Percentiles rank a stretch among this genome's conserved stretches.
phyloP scores from a whole-genome alignment of 208 protist genomes.

The Giardia duodenalis region DNA sequence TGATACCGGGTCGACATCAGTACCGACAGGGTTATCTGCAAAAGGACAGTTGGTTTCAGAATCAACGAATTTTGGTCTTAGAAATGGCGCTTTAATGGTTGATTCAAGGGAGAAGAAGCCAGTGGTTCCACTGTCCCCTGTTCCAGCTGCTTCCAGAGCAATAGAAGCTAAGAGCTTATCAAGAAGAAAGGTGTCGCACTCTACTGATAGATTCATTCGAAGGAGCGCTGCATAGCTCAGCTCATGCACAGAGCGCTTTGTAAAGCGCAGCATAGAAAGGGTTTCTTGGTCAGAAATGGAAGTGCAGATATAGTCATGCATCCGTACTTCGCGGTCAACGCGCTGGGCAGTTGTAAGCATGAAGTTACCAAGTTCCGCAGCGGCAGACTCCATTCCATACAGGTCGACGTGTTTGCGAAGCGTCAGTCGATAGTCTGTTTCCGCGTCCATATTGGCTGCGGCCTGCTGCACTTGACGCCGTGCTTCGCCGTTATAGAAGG shows the following conservation, averaged over 20 bases:
- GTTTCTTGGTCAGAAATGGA: not conserved
- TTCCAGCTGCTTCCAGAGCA: not conserved
- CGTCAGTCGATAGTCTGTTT: not conserved
- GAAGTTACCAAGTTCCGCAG: not conserved
- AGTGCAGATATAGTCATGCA: not conserved
- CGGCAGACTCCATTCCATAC: not conserved
- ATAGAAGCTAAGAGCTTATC: not conserved
- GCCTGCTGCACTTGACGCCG: not conserved
- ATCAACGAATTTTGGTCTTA: too few relatives aligned
- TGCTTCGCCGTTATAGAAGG: not conserved
- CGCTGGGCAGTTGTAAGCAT: not conserved
- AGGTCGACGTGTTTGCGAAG: not conserved
- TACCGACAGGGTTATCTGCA: too few relatives aligned
- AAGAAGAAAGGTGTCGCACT: not conserved
- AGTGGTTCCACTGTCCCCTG: not conserved
- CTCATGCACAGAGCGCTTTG: not conserved
- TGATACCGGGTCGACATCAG: too few relatives aligned
- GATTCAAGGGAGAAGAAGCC: too few relatives aligned
- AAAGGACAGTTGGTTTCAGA: too few relatives aligned
- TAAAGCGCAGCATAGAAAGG: not conserved
- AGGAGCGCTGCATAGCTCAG: not conserved
- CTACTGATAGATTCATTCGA: not conserved
- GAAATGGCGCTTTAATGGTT: too few relatives aligned
- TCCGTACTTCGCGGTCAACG: not conserved
- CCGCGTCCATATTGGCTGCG: not conserved